These are phyloP conservation scores for Lodderomyces jiufengensis DNA, from an alignment of 1,139 yeast genomes.

Conservation along the genomic window DNA sequence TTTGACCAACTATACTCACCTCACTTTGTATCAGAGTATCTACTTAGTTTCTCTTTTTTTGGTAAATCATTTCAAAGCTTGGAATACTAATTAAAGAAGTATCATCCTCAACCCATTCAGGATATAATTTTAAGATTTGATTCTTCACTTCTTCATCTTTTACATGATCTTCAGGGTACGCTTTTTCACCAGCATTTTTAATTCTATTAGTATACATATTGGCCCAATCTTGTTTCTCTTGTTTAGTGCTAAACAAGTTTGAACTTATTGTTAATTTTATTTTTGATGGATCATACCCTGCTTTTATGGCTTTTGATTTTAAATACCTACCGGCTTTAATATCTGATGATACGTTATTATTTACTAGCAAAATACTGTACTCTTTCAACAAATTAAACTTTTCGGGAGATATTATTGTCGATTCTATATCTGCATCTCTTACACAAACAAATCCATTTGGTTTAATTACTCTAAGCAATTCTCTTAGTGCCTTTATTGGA, in stretches of 20 bases:
- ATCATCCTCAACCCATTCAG: conserved; percentile 16
- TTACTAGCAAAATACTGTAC: conserved; percentile 10
- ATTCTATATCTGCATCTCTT: conserved; percentile 28
- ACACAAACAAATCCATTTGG: conserved; percentile 38
- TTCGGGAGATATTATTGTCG: conserved; percentile 20
- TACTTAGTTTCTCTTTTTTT: no score
- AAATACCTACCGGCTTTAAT: conserved; percentile 18
- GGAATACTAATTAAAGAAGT: conserved; percentile 12
- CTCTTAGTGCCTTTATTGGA: conserved; percentile 28
- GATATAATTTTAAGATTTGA: conserved; percentile 13
- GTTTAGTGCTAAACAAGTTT: no score
- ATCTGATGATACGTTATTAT: conserved; percentile 14
- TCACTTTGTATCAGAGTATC: no score
- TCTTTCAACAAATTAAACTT: conserved; percentile 14
- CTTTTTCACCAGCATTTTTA: conserved; percentile 12
- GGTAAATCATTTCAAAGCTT: conserved; percentile 19
- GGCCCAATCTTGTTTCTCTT: conserved; percentile 11
- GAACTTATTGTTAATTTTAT: conserved; percentile 4
- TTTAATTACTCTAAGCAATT: conserved; percentile 31
- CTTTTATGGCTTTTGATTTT: conserved; percentile 17
- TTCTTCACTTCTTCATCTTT: conserved; percentile 10
- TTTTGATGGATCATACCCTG: conserved; percentile 17
- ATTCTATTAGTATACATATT: conserved; percentile 14
- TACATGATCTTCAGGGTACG: conserved; percentile 11
- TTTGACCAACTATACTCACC: no score